Conservation (phyloP, 352 stramenopile genomes). For the Globisporangium cystogenes region DNA sequence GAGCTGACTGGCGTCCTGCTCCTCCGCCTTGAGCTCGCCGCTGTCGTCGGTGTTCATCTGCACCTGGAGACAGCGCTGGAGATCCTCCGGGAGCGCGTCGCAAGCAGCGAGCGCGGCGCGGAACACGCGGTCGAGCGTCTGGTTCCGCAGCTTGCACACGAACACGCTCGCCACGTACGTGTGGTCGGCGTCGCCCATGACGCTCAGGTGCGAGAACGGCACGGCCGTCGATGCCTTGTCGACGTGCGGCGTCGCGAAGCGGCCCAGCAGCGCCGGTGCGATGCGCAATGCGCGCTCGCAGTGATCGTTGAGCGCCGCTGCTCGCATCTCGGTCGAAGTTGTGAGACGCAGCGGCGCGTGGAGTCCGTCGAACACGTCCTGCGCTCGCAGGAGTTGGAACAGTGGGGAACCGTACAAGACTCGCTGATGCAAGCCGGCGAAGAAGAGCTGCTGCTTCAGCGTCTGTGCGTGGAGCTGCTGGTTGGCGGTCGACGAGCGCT, state of each 20-base stretch:
- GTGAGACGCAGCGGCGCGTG: slow-evolving; percentile 23
- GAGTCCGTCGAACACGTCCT: slow-evolving; percentile 47
- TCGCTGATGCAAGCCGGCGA: slow-evolving; percentile 39
- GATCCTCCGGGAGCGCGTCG: slow-evolving; percentile 22
- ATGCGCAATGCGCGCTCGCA: slow-evolving; percentile 24
- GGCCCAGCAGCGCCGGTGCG: slow-evolving; percentile 27
- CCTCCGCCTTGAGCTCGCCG: background rate
- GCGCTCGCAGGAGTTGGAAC: slow-evolving; percentile 26
- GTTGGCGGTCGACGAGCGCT: slow-evolving; percentile 36
- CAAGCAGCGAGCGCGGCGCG: slow-evolving; percentile 32
- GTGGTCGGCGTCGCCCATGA: slow-evolving; percentile 37
- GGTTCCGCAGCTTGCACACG: slow-evolving; percentile 34
- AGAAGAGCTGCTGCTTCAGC: slow-evolving; percentile 54
- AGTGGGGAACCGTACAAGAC: slow-evolving; percentile 41
- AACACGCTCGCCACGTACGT: slow-evolving; percentile 54
- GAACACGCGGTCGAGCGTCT: slow-evolving; percentile 24
- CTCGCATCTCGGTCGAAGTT: slow-evolving; percentile 8
- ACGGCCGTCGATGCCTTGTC: slow-evolving; percentile 15
- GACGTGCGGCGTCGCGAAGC: slow-evolving; percentile 29
- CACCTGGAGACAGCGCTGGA: slow-evolving; percentile 26
- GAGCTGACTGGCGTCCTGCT: background rate
- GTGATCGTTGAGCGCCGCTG: slow-evolving; percentile 21
- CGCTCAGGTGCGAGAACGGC: slow-evolving; percentile 48
- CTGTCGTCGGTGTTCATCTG: slow-evolving; percentile 12
- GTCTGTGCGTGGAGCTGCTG: slow-evolving; percentile 39